These are phyloP conservation scores for Pelagomonas calceolata DNA, from an alignment of 108 stramenopile species.

Conservation along the genomic window DNA sequence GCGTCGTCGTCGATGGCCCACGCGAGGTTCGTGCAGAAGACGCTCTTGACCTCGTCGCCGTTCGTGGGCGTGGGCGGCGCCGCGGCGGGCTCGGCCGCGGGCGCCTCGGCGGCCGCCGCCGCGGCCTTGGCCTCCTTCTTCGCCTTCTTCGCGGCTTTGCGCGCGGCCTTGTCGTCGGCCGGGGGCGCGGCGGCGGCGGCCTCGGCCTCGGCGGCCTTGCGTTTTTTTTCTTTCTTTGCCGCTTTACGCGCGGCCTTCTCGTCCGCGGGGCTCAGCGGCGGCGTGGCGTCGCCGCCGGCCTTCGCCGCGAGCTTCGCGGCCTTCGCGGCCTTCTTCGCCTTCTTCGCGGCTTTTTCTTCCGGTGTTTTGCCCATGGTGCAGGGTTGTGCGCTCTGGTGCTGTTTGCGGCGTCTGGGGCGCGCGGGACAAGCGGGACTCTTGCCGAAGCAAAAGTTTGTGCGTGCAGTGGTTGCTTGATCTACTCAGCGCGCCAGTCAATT, in stretches of 20 bases:
- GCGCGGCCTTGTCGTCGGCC: neutral
- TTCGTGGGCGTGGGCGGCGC: neutral
- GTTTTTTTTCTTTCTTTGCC: too few relatives aligned
- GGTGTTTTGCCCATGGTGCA: too few relatives aligned
- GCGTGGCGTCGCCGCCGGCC: too few relatives aligned
- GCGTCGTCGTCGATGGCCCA: neutral
- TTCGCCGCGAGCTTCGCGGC: neutral
- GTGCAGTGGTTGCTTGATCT: too few relatives aligned
- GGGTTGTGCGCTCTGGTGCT: too few relatives aligned
- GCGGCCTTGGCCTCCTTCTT: neutral
- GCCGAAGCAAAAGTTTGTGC: too few relatives aligned
- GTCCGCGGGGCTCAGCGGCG: too few relatives aligned
- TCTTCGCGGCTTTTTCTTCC: neutral
- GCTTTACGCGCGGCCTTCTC: too few relatives aligned
- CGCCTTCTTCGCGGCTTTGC: too few relatives aligned
- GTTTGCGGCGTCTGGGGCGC: too few relatives aligned
- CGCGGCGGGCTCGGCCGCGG: neutral
- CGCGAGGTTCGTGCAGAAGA: neutral
- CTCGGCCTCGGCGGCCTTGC: neutral
- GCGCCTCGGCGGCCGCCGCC: neutral
- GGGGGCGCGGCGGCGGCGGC: neutral
- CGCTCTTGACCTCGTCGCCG: neutral
- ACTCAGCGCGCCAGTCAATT: too few relatives aligned
- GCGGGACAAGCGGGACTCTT: too few relatives aligned
- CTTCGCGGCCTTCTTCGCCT: neutral